phyloP scores from a whole-genome alignment of 306 rosid genomes.

The Pueraria montana region DNA sequence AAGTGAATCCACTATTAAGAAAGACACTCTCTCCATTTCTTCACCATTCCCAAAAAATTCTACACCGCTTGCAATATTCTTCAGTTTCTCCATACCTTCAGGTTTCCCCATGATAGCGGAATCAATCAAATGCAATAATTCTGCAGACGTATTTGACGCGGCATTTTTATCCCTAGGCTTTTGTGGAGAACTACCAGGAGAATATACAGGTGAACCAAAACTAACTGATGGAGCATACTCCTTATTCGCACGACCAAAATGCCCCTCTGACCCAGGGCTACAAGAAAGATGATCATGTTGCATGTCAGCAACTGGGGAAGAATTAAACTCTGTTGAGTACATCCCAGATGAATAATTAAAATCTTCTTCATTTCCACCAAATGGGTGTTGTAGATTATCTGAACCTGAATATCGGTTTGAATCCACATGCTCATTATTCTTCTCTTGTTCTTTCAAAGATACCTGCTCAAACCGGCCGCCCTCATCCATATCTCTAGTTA shows the following conservation, averaged over 20 bases:
- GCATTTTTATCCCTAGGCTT: conserved; percentile 69
- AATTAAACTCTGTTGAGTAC: conserved; percentile 53
- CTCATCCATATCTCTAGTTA: conserved; percentile 51
- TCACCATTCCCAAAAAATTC: conserved; percentile 80
- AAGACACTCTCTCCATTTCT: conserved; percentile 76
- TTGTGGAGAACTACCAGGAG: conserved; percentile 71
- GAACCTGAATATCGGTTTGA: conserved; percentile 60
- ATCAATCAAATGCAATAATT: conserved; percentile 92
- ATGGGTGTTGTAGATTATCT: conserved; percentile 58
- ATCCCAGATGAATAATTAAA: conserved; percentile 56
- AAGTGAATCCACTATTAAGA: conserved; percentile 90
- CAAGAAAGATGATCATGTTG: conserved; percentile 56
- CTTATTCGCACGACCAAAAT: conserved; percentile 51
- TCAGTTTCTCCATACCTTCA: conserved; percentile 85
- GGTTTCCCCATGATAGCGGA: conserved; percentile 99
- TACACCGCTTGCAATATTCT: conserved; percentile 86
- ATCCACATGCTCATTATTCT: conserved; percentile 50
- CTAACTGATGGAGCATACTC: conserved; percentile 62
- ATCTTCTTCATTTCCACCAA: conserved; percentile 60
- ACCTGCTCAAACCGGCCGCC: conserved; percentile 74
- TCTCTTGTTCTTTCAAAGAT: conserved; percentile 74
- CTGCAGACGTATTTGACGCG: conserved; percentile 82
- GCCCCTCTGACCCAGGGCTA: conserved; percentile 63
- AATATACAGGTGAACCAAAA: conserved; percentile 69
- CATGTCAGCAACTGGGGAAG: conserved; percentile 60